A percentile compares a stretch with the other conserved stretches of the same genome.
Evolutionary conservation across 1,284 basidiomycete species (phyloP).

Genomic region (Cronartium quercuum): DNA sequence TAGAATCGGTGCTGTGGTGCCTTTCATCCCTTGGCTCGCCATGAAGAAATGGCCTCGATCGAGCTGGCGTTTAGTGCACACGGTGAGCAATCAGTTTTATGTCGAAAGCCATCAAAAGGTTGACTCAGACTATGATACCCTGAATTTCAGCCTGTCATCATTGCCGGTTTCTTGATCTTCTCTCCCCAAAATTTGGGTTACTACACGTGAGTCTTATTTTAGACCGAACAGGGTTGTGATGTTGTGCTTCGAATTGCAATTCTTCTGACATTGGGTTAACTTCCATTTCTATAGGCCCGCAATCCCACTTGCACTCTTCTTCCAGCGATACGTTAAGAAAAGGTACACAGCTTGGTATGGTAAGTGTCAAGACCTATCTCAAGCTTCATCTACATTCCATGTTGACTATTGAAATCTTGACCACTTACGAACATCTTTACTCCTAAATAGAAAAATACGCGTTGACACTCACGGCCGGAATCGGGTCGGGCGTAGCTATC

Average conservation of each 20-base stretch:
- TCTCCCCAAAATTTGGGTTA: slow-evolving; percentile 25
- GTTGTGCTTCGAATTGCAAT: neutral
- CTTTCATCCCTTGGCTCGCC: slow-evolving; percentile 32
- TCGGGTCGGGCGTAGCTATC: slow-evolving; percentile 24
- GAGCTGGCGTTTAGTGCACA: slow-evolving; percentile 33
- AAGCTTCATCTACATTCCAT: too few species aligned
- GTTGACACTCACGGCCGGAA: slow-evolving; percentile 27
- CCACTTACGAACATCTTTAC: neutral
- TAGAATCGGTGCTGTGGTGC: slow-evolving; percentile 25
- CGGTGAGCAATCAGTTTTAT: neutral
- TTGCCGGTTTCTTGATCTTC: slow-evolving; percentile 20
- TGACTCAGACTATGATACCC: too few species aligned
- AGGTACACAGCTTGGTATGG: slow-evolving; percentile 36
- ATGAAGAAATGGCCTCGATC: slow-evolving; percentile 30
- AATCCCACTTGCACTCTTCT: slow-evolving; percentile 17
- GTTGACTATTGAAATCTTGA: too few species aligned
- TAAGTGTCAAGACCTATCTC: too few species aligned
- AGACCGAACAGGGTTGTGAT: neutral
- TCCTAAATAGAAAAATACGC: slow-evolving; percentile 33
- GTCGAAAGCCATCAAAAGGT: neutral
- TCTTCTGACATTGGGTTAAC: neutral
- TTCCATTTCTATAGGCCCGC: slow-evolving; percentile 2
- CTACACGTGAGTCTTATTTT: slow-evolving; percentile 16
- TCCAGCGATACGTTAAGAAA: slow-evolving; percentile 31
- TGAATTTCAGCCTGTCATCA: slow-evolving; percentile 19